Evolutionary conservation across 352 stramenopile species (phyloP), one percentile per base, ranked within the genome.

Genomic region (Phytophthora boehmeriae): DNA sequence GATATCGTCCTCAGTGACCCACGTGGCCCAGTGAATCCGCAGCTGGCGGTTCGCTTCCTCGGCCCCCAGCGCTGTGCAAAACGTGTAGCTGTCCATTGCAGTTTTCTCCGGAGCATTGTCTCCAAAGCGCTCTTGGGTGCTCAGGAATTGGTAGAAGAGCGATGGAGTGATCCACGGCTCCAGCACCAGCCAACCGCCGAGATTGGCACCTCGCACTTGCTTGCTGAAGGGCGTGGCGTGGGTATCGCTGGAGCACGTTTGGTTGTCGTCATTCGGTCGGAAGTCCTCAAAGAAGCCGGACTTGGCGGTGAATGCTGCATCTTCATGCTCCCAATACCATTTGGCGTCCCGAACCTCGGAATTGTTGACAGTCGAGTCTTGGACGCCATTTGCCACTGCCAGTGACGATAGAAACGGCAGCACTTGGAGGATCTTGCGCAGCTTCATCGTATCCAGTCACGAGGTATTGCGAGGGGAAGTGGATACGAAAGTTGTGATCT

Each of bases 21-120:
- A 98, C 41, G 84, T 93, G 36, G 93, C 83, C 93, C 93, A 98
- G 73, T 98, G 96, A 54, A 92, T 83, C 23, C 84, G 80, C 11
- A 98, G 68, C 71, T 98, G 94, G 22, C 80, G 73, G 71, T 98
- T 98, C 19, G 88, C 94, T 67, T 98, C 89, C 46, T 96, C 66
- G 0, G 75, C 44, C 9, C 61, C 48, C 17, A 69, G n/a, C 0
- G 61, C 61, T 0, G 61, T 65, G 34, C 61, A 69, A 55, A 98
- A 98, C 10, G 79, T 96, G 68, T 97, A 96, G 41, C 63, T 91
- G 69, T 98, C 94, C 83, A 98, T 96, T 30, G 79, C 95, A 8
- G 84, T 94, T 35, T 90, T 91, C 51, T 89, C 77, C 2, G 80
- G 83, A 27, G 93, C 83, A 35, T 92, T 58, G 53, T 92, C 78